Conservation (phyloP, 2,329 filamentous ascomycete genomes). For the Pleurostoma richardsiae region DNA sequence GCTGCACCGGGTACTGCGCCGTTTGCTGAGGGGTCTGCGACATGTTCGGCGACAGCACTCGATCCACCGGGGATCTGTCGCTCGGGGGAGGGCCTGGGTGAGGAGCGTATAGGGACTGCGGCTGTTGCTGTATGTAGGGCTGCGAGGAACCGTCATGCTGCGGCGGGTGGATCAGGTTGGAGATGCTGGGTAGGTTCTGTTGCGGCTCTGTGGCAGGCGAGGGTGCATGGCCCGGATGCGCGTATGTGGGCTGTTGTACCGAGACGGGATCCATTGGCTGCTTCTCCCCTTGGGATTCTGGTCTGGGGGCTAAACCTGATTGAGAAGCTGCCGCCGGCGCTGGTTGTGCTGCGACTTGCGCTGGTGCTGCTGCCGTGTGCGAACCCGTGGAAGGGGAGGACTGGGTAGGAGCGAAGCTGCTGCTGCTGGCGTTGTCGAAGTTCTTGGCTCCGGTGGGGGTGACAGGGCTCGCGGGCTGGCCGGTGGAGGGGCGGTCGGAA, state of each 20-base stretch:
- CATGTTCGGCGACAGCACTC: constrained; percentile 24
- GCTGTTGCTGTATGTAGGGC: constrained; percentile 21
- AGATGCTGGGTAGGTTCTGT: constrained; percentile 75
- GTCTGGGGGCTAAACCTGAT: constrained; percentile 14
- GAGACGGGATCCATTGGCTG: constrained; percentile 24
- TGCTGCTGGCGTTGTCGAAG: constrained; percentile 27
- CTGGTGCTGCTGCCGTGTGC: constrained; percentile 17
- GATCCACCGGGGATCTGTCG: constrained; percentile 14
- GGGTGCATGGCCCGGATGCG: constrained; percentile 20
- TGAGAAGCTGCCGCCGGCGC: constrained; percentile 21
- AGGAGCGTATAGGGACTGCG: constrained; percentile 13
- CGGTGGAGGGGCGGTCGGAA: constrained; percentile 62
- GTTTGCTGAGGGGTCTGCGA: constrained; percentile 25
- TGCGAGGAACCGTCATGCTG: constrained; percentile 37
- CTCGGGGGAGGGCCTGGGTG: constrained; percentile 14
- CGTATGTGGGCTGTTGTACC: constrained; percentile 19
- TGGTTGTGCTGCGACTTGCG: constrained; percentile 18
- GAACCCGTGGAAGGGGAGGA: constrained; percentile 18
- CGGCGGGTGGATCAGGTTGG: constrained; percentile 71
- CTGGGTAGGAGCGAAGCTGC: constrained; percentile 29
- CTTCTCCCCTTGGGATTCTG: constrained; percentile 14
- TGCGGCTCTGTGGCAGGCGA: constrained; percentile 40
- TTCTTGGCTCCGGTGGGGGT: constrained; percentile 52
- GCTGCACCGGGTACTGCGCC: constrained; percentile 16
- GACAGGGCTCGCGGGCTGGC: constrained; percentile 59